These are phyloP conservation scores for Penicillium digitatum DNA, from an alignment of 2,329 filamentous ascomycete species.

Conservation along the genomic window DNA sequence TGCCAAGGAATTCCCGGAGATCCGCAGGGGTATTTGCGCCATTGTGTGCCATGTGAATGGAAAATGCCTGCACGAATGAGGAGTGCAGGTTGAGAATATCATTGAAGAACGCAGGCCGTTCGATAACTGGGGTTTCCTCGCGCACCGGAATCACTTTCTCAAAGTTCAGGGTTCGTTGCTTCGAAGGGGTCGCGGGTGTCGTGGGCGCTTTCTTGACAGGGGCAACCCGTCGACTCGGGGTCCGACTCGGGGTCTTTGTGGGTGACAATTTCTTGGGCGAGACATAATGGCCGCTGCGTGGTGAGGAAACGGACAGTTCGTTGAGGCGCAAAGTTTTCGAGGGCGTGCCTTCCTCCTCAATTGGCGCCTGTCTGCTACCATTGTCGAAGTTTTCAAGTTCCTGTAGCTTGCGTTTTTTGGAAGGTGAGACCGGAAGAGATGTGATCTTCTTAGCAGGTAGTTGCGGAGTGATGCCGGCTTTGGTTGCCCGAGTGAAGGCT, in stretches of 20 bases:
- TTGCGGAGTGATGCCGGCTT: conserved; percentile 35
- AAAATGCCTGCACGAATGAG: conserved; percentile 64
- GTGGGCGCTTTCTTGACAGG: conserved; percentile 13
- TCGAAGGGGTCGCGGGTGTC: conserved; percentile 26
- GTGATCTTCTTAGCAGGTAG: conserved; percentile 31
- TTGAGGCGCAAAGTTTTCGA: conserved; percentile 35
- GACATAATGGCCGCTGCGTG: conserved; percentile 30
- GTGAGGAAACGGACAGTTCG: conserved; percentile 33
- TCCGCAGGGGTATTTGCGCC: conserved; percentile 61
- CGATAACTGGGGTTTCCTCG: conserved; percentile 24
- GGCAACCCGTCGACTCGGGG: conserved; percentile 49
- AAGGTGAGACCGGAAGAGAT: conserved; percentile 33
- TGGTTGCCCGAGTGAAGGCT: conserved; percentile 45
- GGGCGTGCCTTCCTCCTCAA: conserved; percentile 25
- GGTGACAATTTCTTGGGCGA: conserved; percentile 15
- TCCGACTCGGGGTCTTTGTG: conserved; percentile 18
- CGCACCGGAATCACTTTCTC: conserved; percentile 8
- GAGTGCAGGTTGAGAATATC: conserved; percentile 63
- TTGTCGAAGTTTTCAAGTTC: conserved; percentile 35
- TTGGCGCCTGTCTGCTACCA: conserved; percentile 7
- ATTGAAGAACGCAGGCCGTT: conserved; percentile 28
- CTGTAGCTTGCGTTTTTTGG: conserved; percentile 41
- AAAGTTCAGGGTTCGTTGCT: conserved; percentile 24
- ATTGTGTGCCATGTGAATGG: conserved; percentile 67
- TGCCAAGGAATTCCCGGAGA: conserved; percentile 57